Evolutionary conservation across 2,329 filamentous ascomycete species (phyloP).

Genomic region (Piedraia hortae): DNA sequence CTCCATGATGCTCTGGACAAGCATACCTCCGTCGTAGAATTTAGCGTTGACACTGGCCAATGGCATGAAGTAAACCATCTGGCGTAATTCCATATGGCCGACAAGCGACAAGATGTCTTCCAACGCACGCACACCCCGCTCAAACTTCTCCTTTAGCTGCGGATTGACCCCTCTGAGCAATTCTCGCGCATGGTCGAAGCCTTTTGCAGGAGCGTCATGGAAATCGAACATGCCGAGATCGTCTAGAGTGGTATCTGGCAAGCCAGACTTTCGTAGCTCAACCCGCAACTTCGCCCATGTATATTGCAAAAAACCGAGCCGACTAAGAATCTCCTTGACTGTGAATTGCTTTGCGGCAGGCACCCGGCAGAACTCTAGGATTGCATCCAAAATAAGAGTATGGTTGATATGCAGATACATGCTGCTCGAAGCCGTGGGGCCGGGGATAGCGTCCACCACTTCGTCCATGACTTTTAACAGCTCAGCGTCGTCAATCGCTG

Average conservation of each 20-base stretch:
- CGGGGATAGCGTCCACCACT: constrained; percentile 54
- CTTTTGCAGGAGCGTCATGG: constrained; percentile 45
- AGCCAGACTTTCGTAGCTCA: constrained; percentile 56
- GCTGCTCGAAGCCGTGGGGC: constrained; percentile 31
- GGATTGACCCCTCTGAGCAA: constrained; percentile 25
- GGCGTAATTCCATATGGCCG: constrained; percentile 44
- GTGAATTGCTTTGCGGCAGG: constrained; percentile 36
- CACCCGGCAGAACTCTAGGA: constrained; percentile 78
- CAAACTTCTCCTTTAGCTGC: constrained; percentile 4
- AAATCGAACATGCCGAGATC: constrained; percentile 83
- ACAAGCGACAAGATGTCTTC: constrained; percentile 51
- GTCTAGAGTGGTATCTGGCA: constrained; percentile 71
- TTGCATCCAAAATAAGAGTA: constrained; percentile 54
- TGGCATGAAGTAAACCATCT: constrained; percentile 61
- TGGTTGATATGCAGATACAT: constrained; percentile 88
- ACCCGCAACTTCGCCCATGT: constrained; percentile 62
- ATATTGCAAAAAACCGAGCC: constrained; percentile 53
- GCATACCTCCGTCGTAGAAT: constrained; percentile 60
- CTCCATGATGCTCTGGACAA: constrained; percentile 81
- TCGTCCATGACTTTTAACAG: constrained; percentile 87
- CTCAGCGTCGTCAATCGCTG: constrained; percentile 77
- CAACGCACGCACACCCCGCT: constrained; percentile 34
- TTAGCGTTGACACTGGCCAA: constrained; percentile 72
- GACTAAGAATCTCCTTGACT: constrained; percentile 63
- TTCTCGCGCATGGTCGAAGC: constrained; percentile 32